phyloP scores from a whole-genome alignment of 345 rosid genomes.

The Heritiera fomes region DNA sequence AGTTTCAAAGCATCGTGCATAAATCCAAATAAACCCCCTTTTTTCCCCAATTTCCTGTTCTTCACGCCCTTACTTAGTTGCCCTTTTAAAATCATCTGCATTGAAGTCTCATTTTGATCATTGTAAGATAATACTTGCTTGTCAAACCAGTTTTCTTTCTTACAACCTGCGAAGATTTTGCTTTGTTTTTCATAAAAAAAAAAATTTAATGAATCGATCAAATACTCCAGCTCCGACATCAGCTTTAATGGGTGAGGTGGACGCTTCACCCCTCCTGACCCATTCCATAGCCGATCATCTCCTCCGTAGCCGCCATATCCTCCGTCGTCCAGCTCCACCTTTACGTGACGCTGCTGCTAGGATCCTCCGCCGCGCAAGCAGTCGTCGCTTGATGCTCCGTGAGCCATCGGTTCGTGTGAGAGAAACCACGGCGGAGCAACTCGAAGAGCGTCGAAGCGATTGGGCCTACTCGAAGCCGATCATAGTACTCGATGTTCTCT shows the following conservation, averaged over 20 bases:
- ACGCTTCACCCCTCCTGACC: constrained; percentile 52
- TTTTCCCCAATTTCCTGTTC: neutral
- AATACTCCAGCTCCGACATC: constrained; percentile 35
- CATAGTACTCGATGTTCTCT: constrained; percentile 59
- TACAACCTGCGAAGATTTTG: neutral
- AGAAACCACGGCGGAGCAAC: constrained; percentile 89
- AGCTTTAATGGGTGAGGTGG: constrained; percentile 35
- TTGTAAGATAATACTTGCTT: constrained; percentile 18
- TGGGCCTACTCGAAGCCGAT: constrained; percentile 85
- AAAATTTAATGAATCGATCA: constrained; percentile 37
- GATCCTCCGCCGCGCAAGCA: constrained; percentile 71
- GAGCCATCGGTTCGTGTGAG: constrained; percentile 82
- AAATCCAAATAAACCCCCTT: constrained; percentile 16
- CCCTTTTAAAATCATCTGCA: neutral
- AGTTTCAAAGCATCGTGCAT: neutral
- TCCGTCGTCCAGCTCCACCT: constrained; percentile 57
- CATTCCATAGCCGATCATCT: constrained; percentile 47
- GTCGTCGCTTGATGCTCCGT: constrained; percentile 75
- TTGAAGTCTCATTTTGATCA: neutral
- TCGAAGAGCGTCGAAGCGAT: constrained; percentile 72
- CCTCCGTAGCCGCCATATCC: constrained; percentile 54
- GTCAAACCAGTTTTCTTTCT: constrained; percentile 11
- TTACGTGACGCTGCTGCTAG: constrained; percentile 63
- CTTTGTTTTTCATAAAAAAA: neutral
- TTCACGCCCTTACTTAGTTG: neutral